A percentile compares a stretch with the other conserved stretches of the same genome.
Evolutionary conservation across 495 filamentous ascomycete genomes (phyloP).

Genomic region (Bryoglossum gracile): DNA sequence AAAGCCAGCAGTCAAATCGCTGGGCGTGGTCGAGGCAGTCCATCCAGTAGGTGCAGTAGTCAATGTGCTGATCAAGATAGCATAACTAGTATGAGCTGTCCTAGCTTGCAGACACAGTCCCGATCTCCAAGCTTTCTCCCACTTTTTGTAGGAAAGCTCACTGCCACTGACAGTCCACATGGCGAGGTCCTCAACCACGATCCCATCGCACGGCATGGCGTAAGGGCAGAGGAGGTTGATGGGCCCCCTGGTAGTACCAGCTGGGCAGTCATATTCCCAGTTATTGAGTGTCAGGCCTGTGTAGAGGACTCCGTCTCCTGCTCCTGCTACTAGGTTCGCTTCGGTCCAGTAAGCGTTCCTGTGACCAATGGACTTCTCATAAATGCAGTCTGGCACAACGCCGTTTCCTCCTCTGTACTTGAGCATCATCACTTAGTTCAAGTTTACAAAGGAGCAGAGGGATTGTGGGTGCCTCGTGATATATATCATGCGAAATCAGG

Average conservation of each 20-base stretch:
- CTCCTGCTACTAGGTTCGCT: conserved; percentile 21
- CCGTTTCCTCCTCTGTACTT: conserved; percentile 40
- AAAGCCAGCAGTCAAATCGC: conserved; percentile 37
- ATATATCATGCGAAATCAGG: too few relatives aligned
- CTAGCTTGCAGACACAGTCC: conserved; percentile 34
- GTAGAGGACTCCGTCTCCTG: conserved; percentile 40
- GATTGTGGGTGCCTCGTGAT: too few relatives aligned
- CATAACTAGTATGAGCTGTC: conserved; percentile 11
- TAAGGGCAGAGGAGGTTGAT: conserved; percentile 41
- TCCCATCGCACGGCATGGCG: conserved; percentile 40
- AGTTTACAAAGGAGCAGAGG: too few relatives aligned
- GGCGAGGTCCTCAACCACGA: conserved; percentile 43
- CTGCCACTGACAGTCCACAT: conserved; percentile 51
- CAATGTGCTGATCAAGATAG: neutral
- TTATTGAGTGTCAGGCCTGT: conserved; percentile 43
- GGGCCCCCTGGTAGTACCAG: conserved; percentile 41
- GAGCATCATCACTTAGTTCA: conserved; percentile 56
- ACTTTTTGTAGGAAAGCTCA: conserved; percentile 38
- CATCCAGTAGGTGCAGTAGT: conserved; percentile 29
- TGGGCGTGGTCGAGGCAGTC: conserved; percentile 40
- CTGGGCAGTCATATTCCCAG: conserved; percentile 46
- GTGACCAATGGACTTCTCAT: conserved; percentile 49
- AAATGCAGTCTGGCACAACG: conserved; percentile 37
- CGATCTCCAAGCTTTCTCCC: conserved; percentile 41
- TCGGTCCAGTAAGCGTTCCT: conserved; percentile 43